Evolutionary conservation across 768 basidiomycete species (phyloP), one percentile per base, ranked within the genome.

Genomic region (Multifurca ochricompacta): DNA sequence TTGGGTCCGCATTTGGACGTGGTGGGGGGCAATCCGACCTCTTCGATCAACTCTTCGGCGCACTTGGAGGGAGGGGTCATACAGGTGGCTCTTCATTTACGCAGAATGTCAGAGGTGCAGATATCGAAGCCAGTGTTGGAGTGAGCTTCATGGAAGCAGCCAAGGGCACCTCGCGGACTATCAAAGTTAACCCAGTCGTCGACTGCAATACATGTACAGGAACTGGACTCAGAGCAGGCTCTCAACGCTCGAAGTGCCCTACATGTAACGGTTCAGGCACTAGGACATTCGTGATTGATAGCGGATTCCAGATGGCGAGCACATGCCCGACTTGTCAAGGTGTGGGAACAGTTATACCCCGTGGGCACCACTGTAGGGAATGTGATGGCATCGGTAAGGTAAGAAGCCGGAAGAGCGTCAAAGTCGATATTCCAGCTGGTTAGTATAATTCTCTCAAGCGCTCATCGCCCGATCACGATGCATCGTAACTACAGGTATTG

Each of bases 251-350:
- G 46, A 79, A 82, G 27, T 99, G 96, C 70, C 65, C 72, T 47
- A 70, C 83, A 32, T 99, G 96, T 70, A 77, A 82, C 54, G 96
- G 96, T 52, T 77, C 87, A 21, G 96, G 96, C 41, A 82, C 85
- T 32, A 81, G 84, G 68, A 90, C 92, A 16, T 97, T 89, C 68
- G 83, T 91, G 49, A 80, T 99, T 64, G 84, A 91, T 65, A 85
- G 78, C 67, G 96, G 96, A 16, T 98, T 99, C 80, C 89, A 92
- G 67, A 94, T 99, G 91, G 84, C 92, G 21, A 89, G 83, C 58
- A 92, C 91, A 28, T 99, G 96, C 71, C 74, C 76, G 50, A 66
- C 78, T 25, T 99, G 96, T 69, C 74, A 78, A 16, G 96, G 96
- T 9, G 75, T 78, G 27, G 96, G 96, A 23, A 81, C 80, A 39